A percentile compares a stretch with the other conserved stretches of the same genome.
These are phyloP conservation scores for Aphanomyces astaci DNA, from an alignment of 352 stramenopile genomes.

Conservation along the genomic window DNA sequence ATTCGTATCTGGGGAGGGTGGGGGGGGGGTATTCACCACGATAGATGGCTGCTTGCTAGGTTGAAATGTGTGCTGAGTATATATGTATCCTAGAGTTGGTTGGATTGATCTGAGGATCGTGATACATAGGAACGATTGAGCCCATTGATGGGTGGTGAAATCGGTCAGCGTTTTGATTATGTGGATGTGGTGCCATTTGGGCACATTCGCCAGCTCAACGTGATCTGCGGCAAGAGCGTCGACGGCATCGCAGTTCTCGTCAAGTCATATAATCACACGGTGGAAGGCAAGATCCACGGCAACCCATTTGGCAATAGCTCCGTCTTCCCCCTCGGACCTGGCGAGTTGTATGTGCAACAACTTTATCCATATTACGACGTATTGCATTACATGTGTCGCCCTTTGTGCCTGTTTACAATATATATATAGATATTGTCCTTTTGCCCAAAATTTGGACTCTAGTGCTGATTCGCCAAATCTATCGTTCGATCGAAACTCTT, in stretches of 20 bases:
- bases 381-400: too few species aligned
- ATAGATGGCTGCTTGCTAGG: too few species aligned
- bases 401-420: too few species aligned
- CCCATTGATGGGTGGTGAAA: constrained; percentile 33
- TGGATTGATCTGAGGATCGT: background rate
- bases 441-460: too few species aligned
- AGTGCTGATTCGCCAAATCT: too few species aligned
- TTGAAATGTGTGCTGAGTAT: too few species aligned
- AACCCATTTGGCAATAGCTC: constrained; percentile 66
- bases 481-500: too few species aligned
- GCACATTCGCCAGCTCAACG: constrained; percentile 51
- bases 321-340: constrained; percentile 41
- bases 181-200: constrained; percentile 56
- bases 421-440: too few species aligned
- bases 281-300: constrained; percentile 46
- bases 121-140: constrained; percentile 36
- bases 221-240: constrained; percentile 68
- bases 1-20: too few species aligned
- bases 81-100: too few species aligned
- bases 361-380: too few species aligned
- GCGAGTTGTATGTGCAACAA: constrained; percentile 29
- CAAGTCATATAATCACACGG: constrained; percentile 40
- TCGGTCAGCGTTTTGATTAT: constrained; percentile 45
- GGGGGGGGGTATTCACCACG: too few species aligned
- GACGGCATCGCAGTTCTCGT: constrained; percentile 55